Percentiles rank a stretch among this genome's conserved stretches.
phyloP scores from a whole-genome alignment of 2,329 filamentous ascomycete genomes.

The Pseudogymnoascus sp. region DNA sequence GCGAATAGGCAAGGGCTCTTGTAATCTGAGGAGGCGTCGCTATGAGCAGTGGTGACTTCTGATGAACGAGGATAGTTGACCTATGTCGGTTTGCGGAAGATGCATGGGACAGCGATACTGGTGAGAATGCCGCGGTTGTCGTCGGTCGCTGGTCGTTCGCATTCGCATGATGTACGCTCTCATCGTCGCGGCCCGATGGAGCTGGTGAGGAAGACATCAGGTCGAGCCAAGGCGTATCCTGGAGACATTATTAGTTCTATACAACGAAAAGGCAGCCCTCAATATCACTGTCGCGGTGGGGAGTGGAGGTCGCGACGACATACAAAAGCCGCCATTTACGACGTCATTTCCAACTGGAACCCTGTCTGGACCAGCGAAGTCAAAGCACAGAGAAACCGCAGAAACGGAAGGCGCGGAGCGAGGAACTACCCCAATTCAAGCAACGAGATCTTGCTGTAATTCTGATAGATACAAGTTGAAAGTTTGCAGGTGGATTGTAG shows the following conservation, averaged over 20 bases:
- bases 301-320: constrained; percentile 13
- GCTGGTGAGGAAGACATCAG: constrained; percentile 26
- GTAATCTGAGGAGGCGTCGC: constrained; percentile 94
- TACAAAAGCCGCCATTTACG: constrained; percentile 30
- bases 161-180: constrained; percentile 17
- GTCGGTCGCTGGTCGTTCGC: constrained; percentile 43
- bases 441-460: neutral
- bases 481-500: neutral
- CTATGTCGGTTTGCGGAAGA: constrained; percentile 63
- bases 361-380: constrained; percentile 2
- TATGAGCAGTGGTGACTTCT: constrained; percentile 87
- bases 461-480: neutral
- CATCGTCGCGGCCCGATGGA: constrained; percentile 22
- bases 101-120: constrained; percentile 60
- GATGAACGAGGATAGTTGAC: constrained; percentile 89
- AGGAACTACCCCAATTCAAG: constrained; percentile 1
- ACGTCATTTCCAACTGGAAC: constrained; percentile 23
- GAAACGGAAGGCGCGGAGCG: neutral
- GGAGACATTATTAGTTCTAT: constrained; percentile 12
- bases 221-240: constrained; percentile 30
- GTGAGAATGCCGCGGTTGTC: constrained; percentile 85
- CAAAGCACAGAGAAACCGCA: neutral
- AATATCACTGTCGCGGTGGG: neutral
- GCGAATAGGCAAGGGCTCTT: constrained; percentile 86
- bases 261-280: neutral